A percentile compares a stretch with the other conserved stretches of the same genome.
These are phyloP conservation scores for Dichotomocladium elegans DNA, from an alignment of 371 early-diverging fungal genomes.

Conservation along the genomic window DNA sequence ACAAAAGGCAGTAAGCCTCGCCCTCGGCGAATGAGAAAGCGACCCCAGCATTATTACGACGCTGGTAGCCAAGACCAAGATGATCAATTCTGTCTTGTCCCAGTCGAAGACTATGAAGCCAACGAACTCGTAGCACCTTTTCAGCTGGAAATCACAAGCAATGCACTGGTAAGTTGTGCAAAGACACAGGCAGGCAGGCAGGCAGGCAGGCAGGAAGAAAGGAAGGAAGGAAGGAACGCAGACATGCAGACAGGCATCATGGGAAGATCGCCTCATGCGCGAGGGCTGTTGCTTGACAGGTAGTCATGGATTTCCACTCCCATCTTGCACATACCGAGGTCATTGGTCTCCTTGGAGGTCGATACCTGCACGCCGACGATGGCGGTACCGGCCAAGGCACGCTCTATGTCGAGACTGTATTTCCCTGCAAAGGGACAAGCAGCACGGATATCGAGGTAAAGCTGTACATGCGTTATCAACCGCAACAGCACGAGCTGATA, in stretches of 20 bases:
- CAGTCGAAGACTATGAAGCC: conserved; percentile 50
- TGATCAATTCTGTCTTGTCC: conserved; percentile 70
- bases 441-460: conserved; percentile 69
- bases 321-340: conserved; percentile 82
- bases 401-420: conserved; percentile 44
- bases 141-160: conserved; percentile 52
- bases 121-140: conserved; percentile 55
- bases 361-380: conserved; percentile 37
- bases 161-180: conserved; percentile 67
- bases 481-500: background rate
- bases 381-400: conserved; percentile 31
- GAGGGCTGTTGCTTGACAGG: conserved; percentile 26
- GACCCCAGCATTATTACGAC: conserved; percentile 29
- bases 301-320: conserved; percentile 86
- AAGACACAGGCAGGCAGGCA: too few relatives aligned
- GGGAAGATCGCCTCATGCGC: too few relatives aligned
- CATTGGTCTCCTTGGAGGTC: conserved; percentile 82
- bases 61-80: conserved; percentile 38
- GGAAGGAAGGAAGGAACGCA: too few relatives aligned
- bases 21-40: conserved; percentile 24
- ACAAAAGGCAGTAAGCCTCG: too few relatives aligned
- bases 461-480: background rate
- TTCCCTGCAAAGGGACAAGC: conserved; percentile 61
- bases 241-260: too few relatives aligned
- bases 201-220: too few relatives aligned